Base-by-base conservation (phyloP, 1,284 basidiomycete species). In the Mycosarcoma mackinlayi region DNA sequence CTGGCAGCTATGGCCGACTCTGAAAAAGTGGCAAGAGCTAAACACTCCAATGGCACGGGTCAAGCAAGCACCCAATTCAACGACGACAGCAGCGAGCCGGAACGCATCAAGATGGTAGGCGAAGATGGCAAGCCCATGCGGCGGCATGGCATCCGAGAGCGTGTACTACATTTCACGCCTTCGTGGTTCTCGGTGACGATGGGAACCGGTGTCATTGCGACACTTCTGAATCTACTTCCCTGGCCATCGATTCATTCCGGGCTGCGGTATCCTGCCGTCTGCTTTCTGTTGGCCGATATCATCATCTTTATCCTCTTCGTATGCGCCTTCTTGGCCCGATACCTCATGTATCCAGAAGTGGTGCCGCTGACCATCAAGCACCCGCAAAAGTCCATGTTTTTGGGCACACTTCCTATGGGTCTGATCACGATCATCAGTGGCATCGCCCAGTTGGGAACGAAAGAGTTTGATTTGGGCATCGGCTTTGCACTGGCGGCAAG, bases 121-220 rank as follows among this genome's bases (percentile, higher is more conserved):
- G 52, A 59, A 39, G 67, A 70, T n/a, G 67, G 61, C 37, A 70
- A 70, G 33, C 67, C 67, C 7, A 59, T 71, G 50, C 57, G 54
- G 16, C 45, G 68, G 14, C 35, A 51, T 8, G 71, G 71, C 6
- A 57, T 75, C 55, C 56, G 54, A 24, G 65, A 73, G 21, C 58
- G 73, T 4, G 62, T 75, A 18, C 61, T 75, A 4, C 73, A 76
- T 40, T 71, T 77, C 35, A 75, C 74, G 1, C 73, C 76, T 4
- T 75, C 72, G 6, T 78, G 76, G 76, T 78, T 78, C 47, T 55
- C 55, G 11, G 76, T 77, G 21, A 69, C 61, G 4, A 75, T 75
- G 73, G 75, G 76, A 9, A 78, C 76, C 3, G 76, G 76, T 23
- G 75, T 74, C 4, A 52, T 73, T 18, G 58, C 71, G 3, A 75